These are phyloP conservation scores for Paraconiothyrium brasiliense DNA, from an alignment of 2,329 filamentous ascomycete species.

Conservation along the genomic window DNA sequence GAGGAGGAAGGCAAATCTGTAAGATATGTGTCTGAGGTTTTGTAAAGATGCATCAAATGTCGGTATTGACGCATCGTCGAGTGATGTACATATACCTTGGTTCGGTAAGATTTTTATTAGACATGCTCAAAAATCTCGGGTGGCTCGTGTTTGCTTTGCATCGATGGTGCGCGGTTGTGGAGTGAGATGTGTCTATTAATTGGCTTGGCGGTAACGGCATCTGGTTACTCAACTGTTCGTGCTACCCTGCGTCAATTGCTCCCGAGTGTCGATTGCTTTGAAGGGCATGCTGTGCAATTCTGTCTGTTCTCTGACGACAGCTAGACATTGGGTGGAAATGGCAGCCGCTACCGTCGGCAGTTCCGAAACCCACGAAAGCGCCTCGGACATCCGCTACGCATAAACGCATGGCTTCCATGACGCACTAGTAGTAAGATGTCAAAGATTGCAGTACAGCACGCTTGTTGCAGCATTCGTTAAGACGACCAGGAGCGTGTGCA, in stretches of 20 bases:
- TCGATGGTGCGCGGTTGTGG: background rate
- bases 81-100: slow-evolving; percentile 3
- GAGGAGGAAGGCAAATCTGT: slow-evolving; percentile 3
- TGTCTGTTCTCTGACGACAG: too few relatives aligned
- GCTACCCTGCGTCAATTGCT: background rate
- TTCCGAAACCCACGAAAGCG: background rate
- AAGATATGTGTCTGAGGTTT: slow-evolving; percentile 3
- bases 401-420: too few relatives aligned
- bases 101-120: background rate
- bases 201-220: too few relatives aligned
- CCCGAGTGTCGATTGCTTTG: background rate
- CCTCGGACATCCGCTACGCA: too few relatives aligned
- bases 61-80: background rate
- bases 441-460: too few relatives aligned
- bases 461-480: too few relatives aligned
- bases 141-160: background rate
- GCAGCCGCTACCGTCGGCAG: background rate
- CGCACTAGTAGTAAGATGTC: too few relatives aligned
- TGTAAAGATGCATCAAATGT: slow-evolving; percentile 7
- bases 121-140: background rate
- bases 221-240: too few relatives aligned
- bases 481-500: too few relatives aligned
- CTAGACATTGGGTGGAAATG: background rate
- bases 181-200: background rate
- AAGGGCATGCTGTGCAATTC: too few relatives aligned